A percentile compares a stretch with the other conserved stretches of the same genome.
Conservation (phyloP, 805 yeast genomes). For the Saccharomyces mikatae region DNA sequence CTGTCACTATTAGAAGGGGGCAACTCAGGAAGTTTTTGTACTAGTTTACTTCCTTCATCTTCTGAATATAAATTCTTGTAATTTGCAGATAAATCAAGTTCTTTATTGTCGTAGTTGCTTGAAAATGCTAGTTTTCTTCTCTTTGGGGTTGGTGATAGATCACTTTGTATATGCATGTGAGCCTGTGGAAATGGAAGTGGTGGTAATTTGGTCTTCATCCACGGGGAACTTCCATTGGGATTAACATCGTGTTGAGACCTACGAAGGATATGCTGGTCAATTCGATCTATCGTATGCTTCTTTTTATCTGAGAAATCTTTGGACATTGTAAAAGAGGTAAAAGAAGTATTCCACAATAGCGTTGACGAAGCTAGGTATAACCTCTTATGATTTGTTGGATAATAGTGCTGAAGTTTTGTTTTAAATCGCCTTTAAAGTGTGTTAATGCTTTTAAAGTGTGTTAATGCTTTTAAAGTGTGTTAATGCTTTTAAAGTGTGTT, state of each 20-base stretch:
- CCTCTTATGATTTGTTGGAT: neutral
- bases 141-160: slow-evolving; percentile 20
- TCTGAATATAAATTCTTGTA: neutral
- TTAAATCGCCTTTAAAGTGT: neutral
- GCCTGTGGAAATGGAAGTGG: slow-evolving; percentile 2
- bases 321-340: neutral
- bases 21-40: neutral
- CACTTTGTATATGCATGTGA: neutral
- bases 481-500: neutral
- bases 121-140: slow-evolving; percentile 10
- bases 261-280: neutral
- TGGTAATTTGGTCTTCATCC: slow-evolving; percentile 5
- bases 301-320: slow-evolving; percentile 14
- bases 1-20: neutral
- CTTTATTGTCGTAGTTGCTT: neutral
- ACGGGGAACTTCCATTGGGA: neutral
- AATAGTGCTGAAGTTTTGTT: neutral
- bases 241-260: neutral
- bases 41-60: neutral
- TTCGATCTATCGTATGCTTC: slow-evolving; percentile 40
- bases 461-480: too few species aligned
- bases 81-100: neutral
- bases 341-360: neutral
- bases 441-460: too few species aligned
- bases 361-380: neutral